A percentile compares a stretch with the other conserved stretches of the same genome.
Evolutionary conservation across 2,329 filamentous ascomycete genomes (phyloP).

Genomic region (Onygenales sp.): DNA sequence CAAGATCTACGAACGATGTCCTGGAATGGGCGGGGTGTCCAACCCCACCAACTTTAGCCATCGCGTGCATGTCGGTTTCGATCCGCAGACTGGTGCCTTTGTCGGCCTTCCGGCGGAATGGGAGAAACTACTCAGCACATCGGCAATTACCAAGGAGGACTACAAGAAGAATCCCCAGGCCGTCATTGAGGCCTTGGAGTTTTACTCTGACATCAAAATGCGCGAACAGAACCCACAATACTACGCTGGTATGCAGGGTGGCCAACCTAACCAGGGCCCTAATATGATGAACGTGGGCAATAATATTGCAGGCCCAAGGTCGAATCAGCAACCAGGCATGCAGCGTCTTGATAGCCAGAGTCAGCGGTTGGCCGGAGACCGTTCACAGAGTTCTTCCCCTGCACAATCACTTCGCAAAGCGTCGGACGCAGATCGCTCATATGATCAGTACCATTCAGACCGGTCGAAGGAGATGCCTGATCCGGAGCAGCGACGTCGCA

Average conservation of each 20-base stretch:
- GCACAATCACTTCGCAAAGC: conserved; percentile 35
- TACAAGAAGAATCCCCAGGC: conserved; percentile 94
- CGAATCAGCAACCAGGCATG: conserved; percentile 41
- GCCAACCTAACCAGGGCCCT: conserved; percentile 45
- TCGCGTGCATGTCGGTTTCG: conserved; percentile 93
- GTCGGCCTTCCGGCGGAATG: conserved; percentile 90
- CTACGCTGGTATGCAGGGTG: conserved; percentile 52
- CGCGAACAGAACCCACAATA: conserved; percentile 53
- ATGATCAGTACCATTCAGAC: conserved; percentile 35
- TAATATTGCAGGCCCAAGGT: conserved; percentile 60
- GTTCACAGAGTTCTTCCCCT: conserved; percentile 25
- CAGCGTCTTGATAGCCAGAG: conserved; percentile 37
- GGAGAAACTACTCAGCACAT: conserved; percentile 92
- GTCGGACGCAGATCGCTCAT: conserved; percentile 48
- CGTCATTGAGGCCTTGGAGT: conserved; percentile 57
- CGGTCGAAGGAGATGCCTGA: conserved; percentile 50
- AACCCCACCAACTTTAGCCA: conserved; percentile 98
- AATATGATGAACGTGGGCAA: conserved; percentile 43
- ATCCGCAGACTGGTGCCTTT: conserved; percentile 89
- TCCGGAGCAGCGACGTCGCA: conserved; percentile 36
- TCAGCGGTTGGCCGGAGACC: conserved; percentile 18
- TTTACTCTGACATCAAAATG: conserved; percentile 60
- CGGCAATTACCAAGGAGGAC: conserved; percentile 95
- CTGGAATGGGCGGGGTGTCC: conserved; percentile 94
- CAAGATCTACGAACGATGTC: conserved; percentile 91